A percentile compares a stretch with the other conserved stretches of the same genome.
Conservation (phyloP, 108 stramenopile species). For the Epipyxis sp. region DNA sequence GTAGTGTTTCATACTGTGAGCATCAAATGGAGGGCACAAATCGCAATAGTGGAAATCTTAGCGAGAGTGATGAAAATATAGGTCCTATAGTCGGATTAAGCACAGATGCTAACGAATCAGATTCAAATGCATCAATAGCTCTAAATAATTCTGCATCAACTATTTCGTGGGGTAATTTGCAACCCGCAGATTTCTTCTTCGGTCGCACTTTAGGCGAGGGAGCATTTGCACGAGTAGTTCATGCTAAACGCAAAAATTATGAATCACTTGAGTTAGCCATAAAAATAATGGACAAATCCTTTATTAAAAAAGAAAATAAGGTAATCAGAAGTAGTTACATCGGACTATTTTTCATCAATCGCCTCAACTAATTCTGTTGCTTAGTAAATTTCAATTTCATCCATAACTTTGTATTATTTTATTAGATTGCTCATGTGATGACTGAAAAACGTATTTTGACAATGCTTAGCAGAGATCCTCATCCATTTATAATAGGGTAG, state of each 20-base stretch:
- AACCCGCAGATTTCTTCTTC: conserved; percentile 27
- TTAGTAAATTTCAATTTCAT: no score
- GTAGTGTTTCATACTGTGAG: no score
- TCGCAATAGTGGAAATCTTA: no score
- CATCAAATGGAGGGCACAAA: no score
- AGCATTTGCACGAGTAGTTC: conserved; percentile 53
- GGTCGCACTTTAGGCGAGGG: conserved; percentile 57
- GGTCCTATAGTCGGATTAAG: no score
- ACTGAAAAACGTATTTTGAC: conserved; percentile 28
- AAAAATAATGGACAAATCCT: conserved; percentile 35
- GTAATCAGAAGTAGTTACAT: no score
- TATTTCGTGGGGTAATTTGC: neutral
- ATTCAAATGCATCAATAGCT: no score
- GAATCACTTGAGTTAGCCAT: conserved; percentile 9
- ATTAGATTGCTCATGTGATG: conserved; percentile 12
- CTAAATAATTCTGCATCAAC: no score
- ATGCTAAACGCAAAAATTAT: conserved; percentile 33
- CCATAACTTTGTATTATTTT: neutral
- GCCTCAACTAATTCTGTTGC: no score
- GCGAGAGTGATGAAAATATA: no score
- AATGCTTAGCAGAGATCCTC: conserved; percentile 25
- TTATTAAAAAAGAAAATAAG: conserved; percentile 35
- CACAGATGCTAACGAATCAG: no score
- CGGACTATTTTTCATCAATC: no score
- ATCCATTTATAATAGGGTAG: conserved; percentile 38